Percentiles rank a stretch among this genome's conserved stretches.
Evolutionary conservation across 345 rosid genomes (phyloP).

Genomic region (Gossypium longicalyx): DNA sequence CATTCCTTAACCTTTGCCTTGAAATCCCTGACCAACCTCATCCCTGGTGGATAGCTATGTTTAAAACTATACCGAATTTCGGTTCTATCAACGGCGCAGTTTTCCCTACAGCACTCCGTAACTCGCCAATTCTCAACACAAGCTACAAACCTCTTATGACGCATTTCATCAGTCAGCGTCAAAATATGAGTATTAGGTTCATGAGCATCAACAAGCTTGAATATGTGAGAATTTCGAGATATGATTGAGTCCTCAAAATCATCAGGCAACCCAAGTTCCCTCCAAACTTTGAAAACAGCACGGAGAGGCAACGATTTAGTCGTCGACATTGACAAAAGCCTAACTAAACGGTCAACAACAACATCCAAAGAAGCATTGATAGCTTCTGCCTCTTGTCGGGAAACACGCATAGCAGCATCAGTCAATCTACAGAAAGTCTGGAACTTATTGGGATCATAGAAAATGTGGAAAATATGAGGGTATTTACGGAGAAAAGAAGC

Average conservation of each 20-base stretch:
- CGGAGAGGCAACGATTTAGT: conserved; percentile 74
- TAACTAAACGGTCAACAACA: conserved; percentile 55
- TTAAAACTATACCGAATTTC: conserved; percentile 57
- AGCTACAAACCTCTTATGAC: conserved; percentile 31
- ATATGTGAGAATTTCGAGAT: conserved; percentile 43
- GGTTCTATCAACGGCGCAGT: conserved; percentile 40
- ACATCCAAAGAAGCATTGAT: conserved; percentile 37
- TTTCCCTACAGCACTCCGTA: conserved; percentile 59
- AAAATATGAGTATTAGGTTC: conserved; percentile 70
- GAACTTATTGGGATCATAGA: conserved; percentile 49
- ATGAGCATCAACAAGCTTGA: conserved; percentile 47
- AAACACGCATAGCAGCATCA: conserved; percentile 43
- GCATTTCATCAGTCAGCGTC: conserved; percentile 47
- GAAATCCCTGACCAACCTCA: conserved; percentile 73
- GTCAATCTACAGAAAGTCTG: conserved; percentile 67
- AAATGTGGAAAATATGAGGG: conserved; percentile 71
- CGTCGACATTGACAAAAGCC: conserved; percentile 59
- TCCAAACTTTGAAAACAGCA: conserved; percentile 89
- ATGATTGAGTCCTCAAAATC: conserved; percentile 89
- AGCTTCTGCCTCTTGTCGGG: conserved; percentile 54
- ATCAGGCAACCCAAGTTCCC: conserved; percentile 89
- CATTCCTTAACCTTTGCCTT: conserved; percentile 75
- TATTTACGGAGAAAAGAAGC: conserved; percentile 65
- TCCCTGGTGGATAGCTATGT: conserved; percentile 72
- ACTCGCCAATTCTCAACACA: conserved; percentile 83